Percentiles rank a stretch among this genome's conserved stretches.
phyloP scores from a whole-genome alignment of 176 grass and related monocot genomes.

The Saccharum spontaneum region DNA sequence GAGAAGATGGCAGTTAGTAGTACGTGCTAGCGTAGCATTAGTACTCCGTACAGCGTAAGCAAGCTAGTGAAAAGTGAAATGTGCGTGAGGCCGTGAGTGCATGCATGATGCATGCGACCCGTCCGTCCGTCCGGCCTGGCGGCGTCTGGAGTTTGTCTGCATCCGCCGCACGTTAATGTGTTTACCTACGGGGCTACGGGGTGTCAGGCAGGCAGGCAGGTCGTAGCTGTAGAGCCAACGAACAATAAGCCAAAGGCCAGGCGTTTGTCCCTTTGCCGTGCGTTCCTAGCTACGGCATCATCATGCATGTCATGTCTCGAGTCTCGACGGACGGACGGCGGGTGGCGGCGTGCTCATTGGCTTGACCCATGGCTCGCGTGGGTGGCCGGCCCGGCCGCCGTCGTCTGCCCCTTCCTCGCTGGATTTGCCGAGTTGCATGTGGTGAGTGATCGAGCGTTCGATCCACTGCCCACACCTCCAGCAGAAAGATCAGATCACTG shows the following conservation, averaged over 20 bases:
- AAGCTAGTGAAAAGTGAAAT: neutral
- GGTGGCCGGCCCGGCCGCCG: neutral
- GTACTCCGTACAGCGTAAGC: no score
- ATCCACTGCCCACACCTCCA: no score
- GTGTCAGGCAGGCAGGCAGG: neutral
- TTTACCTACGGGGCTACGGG: neutral
- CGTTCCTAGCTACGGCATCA: neutral
- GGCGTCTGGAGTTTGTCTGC: neutral
- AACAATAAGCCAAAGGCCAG: neutral
- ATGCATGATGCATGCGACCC: neutral
- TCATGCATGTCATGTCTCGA: neutral
- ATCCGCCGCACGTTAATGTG: conserved; percentile 10
- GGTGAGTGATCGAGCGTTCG: neutral
- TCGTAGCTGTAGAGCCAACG: neutral
- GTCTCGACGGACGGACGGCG: neutral
- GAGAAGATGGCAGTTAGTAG: neutral
- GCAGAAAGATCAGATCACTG: neutral
- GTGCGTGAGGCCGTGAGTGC: no score
- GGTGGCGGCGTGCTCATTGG: neutral
- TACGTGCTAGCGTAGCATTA: neutral
- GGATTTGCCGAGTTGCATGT: neutral
- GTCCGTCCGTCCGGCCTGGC: neutral
- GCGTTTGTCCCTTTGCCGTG: neutral
- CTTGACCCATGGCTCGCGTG: neutral
- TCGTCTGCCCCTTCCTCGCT: neutral